phyloP scores from a whole-genome alignment of 805 yeast genomes.

The Schizosaccharomyces pombe region DNA sequence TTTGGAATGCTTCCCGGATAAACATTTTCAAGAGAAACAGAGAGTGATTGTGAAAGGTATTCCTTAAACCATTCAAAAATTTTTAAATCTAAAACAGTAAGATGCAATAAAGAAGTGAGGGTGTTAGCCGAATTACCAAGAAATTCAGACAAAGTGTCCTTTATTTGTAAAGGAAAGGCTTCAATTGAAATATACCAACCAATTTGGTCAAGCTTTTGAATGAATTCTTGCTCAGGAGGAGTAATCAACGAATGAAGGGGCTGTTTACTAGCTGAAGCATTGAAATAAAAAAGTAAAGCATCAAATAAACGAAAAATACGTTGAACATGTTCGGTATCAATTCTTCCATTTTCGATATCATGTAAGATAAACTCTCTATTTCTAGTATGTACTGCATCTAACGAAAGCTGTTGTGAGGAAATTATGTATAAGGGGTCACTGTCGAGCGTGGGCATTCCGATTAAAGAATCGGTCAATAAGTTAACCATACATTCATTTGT shows the following conservation, averaged over 20 bases:
- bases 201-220: neutral
- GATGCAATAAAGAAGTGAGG: neutral
- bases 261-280: constrained; percentile 17
- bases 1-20: neutral
- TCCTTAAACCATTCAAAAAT: neutral
- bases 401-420: constrained; percentile 15
- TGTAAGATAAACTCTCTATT: neutral
- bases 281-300: constrained; percentile 21
- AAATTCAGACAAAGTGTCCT: neutral
- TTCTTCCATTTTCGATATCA: neutral
- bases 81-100: neutral
- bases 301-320: constrained; percentile 19
- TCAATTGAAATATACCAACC: neutral
- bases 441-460: neutral
- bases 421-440: neutral
- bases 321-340: constrained; percentile 11
- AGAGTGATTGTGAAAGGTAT: neutral
- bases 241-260: neutral
- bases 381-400: constrained; percentile 13
- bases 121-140: neutral
- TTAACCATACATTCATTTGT: neutral
- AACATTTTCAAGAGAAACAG: neutral
- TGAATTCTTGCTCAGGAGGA: neutral
- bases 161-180: neutral
- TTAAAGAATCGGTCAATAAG: neutral